Base-by-base conservation (phyloP, 345 rosid genomes). In the Dovyalis caffra region DNA sequence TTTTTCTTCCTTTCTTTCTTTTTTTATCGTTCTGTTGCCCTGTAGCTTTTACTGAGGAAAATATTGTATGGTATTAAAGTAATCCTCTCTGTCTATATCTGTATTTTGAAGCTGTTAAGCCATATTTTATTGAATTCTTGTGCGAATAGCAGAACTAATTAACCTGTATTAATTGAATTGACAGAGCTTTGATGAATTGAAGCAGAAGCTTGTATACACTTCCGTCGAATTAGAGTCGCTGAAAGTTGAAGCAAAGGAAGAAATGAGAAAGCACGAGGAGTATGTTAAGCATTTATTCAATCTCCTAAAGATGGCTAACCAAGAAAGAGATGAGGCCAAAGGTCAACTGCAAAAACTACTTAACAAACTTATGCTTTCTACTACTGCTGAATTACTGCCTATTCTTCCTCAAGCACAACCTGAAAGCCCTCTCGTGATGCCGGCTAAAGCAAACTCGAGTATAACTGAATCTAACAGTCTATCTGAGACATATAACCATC, bases 261-360 rank as follows among this genome's bases (percentile, higher is more conserved):
- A 86, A 62, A 58, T 83, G 66, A 88, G 78, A 35, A 89, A 84
- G 80, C 82, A 87, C 74, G 82, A 71, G 73, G 91, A 90, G 37
- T 82, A 88, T 63, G 56, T 80, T 1, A 86, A 79, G 72, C 81
- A 81, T 21, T 75, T 93, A 61, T 69, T 87, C 49, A 77, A 77
- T 73, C 92, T 88, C 64, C 86, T 93, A 8, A 85, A 90, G 74
- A 28, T 81, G 53, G 92, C 95, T 57, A 80, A 77, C 81, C 88
- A 87, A 72, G 95, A 95, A 80, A 90, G 99, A 79, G 97, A 96
- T 68, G 98, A 88, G 51, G 95, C 97, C 25, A 87, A 85, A 75
- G 84, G 81, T 15, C 92, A 90, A 40, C 78, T 90, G 74, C 93
- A 89, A 16, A 88, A 78, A 60, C 68, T 91, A 20, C 77, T 87